Percentiles rank a stretch among this genome's conserved stretches.
Conservation (phyloP, 345 rosid genomes). For the Chamaenerion angustifolium region DNA sequence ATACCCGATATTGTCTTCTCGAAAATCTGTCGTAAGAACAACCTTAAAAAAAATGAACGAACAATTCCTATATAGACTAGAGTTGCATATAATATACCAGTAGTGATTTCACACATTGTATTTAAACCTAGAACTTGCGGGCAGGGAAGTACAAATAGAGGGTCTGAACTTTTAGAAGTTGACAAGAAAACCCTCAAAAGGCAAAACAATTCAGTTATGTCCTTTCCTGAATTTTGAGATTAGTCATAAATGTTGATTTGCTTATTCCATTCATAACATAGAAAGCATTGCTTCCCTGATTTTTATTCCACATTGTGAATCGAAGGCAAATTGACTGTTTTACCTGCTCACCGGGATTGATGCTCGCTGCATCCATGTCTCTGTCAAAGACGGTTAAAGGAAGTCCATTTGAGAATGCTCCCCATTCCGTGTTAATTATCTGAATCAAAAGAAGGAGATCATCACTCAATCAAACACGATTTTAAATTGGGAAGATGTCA, state of each 20-base stretch:
- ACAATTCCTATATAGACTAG: too few relatives aligned
- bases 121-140: neutral
- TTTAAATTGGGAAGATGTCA: neutral
- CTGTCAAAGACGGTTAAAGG: constrained; percentile 51
- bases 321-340: constrained; percentile 1
- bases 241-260: too few relatives aligned
- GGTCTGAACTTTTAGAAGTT: too few relatives aligned
- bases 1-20: constrained; percentile 94
- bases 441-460: constrained; percentile 8
- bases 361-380: constrained; percentile 63
- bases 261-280: too few relatives aligned
- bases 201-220: too few relatives aligned
- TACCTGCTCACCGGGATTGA: constrained; percentile 89
- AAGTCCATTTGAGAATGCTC: constrained; percentile 64
- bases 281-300: too few relatives aligned
- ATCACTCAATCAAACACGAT: too few relatives aligned
- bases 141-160: neutral
- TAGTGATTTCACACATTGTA: too few relatives aligned
- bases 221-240: too few relatives aligned
- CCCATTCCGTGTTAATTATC: constrained; percentile 88
- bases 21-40: constrained; percentile 32
- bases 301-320: too few relatives aligned
- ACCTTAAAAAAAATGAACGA: neutral
- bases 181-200: too few relatives aligned
- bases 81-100: too few relatives aligned